phyloP scores from a whole-genome alignment of 2,329 filamentous ascomycete species.

The Elsinoe perseae region DNA sequence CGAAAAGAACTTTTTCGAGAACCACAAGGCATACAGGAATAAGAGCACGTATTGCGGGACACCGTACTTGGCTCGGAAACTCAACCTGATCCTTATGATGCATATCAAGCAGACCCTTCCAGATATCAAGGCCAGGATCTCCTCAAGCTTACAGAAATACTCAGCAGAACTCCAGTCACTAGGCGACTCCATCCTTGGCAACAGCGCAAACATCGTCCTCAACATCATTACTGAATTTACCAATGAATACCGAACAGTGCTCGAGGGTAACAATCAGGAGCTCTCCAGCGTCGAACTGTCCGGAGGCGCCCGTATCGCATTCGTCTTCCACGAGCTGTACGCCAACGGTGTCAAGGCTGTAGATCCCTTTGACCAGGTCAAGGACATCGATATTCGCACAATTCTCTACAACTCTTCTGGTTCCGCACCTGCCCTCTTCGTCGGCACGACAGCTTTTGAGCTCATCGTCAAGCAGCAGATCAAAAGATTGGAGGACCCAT shows the following conservation, averaged over 20 bases:
- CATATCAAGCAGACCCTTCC: conserved; percentile 99
- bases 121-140: conserved; percentile 95
- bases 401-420: conserved; percentile 99
- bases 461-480: conserved; percentile 98
- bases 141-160: conserved; percentile 92
- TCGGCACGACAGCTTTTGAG: conserved; percentile 96
- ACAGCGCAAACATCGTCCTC: conserved; percentile 90
- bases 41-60: conserved; percentile 99
- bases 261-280: conserved; percentile 95
- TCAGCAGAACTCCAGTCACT: conserved; percentile 69
- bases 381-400: conserved; percentile 94
- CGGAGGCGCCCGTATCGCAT: conserved; percentile 94
- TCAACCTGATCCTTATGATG: conserved; percentile 99
- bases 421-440: conserved; percentile 90
- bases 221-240: conserved; percentile 99
- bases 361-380: conserved; percentile 94
- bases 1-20: conserved; percentile 96
- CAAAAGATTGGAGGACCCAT: conserved; percentile 90
- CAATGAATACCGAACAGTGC: conserved; percentile 90
- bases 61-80: conserved; percentile 89
- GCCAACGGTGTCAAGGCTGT: conserved; percentile 95
- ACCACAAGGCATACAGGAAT: conserved; percentile 96
- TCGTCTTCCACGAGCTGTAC: conserved; percentile 98
- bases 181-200: conserved; percentile 90
- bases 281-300: conserved; percentile 90